Percentiles rank a stretch among this genome's conserved stretches.
phyloP scores from a whole-genome alignment of 2,329 filamentous ascomycete species.

The Sordariomycetes sp. region DNA sequence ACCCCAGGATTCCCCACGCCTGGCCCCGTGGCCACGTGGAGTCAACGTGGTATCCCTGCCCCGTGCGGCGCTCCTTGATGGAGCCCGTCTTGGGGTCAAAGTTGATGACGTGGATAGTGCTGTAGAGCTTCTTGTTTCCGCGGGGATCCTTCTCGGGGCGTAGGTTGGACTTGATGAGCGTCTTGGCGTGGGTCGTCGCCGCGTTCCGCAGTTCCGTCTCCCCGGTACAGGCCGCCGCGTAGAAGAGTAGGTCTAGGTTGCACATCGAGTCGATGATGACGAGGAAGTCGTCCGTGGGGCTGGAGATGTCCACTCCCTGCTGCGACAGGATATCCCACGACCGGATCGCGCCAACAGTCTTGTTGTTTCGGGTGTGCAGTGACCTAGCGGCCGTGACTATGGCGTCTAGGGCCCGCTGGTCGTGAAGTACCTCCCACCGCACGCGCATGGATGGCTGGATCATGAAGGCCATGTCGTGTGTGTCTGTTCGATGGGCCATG shows the following conservation, averaged over 20 bases:
- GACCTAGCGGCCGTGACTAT: slow-evolving; percentile 28
- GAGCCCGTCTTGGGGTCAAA: slow-evolving; percentile 27
- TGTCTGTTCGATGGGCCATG: slow-evolving; percentile 27
- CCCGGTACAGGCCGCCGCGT: slow-evolving; percentile 17
- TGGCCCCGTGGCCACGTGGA: slow-evolving; percentile 39
- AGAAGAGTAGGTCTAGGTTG: slow-evolving; percentile 22
- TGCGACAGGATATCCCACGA: slow-evolving; percentile 29
- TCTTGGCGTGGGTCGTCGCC: slow-evolving; percentile 24
- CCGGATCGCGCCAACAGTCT: slow-evolving; percentile 28
- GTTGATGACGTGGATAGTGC: slow-evolving; percentile 33
- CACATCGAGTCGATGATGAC: slow-evolving; percentile 29
- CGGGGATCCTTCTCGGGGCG: slow-evolving; percentile 16
- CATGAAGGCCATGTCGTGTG: slow-evolving; percentile 41
- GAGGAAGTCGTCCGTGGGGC: slow-evolving; percentile 18
- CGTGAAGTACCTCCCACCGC: slow-evolving; percentile 30
- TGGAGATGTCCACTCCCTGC: slow-evolving; percentile 15
- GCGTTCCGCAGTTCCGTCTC: slow-evolving; percentile 12
- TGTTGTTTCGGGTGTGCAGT: slow-evolving; percentile 26
- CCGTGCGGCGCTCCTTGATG: slow-evolving; percentile 30
- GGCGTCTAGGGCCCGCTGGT: slow-evolving; percentile 21
- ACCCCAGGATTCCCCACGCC: slow-evolving; percentile 36
- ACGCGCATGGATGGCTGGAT: slow-evolving; percentile 33
- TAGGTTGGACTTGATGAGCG: slow-evolving; percentile 23
- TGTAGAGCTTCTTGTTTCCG: slow-evolving; percentile 13
- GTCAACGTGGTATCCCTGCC: slow-evolving; percentile 28